Evolutionary conservation across 176 grass and related monocot species (phyloP), one percentile per base, ranked within the genome.

Genomic region (Carex pumila): DNA sequence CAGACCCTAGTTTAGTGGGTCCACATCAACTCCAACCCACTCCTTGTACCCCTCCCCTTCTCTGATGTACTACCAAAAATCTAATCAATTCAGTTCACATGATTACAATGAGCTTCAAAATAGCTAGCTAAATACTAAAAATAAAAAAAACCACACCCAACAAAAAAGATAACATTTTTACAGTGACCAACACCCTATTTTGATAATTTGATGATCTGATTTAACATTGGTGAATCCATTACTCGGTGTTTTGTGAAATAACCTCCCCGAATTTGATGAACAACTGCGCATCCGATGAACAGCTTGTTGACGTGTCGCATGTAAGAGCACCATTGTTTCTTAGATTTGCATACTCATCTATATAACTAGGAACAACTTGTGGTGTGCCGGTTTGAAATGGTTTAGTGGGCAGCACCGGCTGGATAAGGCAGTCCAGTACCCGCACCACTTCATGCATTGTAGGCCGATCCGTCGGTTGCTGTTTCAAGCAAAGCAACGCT

Each of bases 221-320:
- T 76, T 76, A 25, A 30, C 49, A 32, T 50, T 32, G 52, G 25
- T 7, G 13, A 71, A 17, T 12, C 7, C 17, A 64, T 93, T 85
- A 98, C 34, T 91, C 88, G 0, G 85, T 91, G 71, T 89, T 90
- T 12, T 85, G 95, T 1, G 92, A 94, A 76, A 98, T 98, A 18
- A 82, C 95, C 92, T 95, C 92, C 8, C 95, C 92, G 56, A 98
- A 98, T 71, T 95, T 98, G 74, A 95, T 87, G 83, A 98, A 98
- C 72, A 95, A 91, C 65, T 98, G 92, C 1, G 89, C 89, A 29
- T 98, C 95, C 0, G 95, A 95, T 2, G 91, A 56, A 83, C 80
- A 83, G 41, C 92, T 98, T 0, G 88, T 88, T 1, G 91, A 95
- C 15, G 86, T 86, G 36, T 84, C 43, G 3, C 85, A 88, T 2